Base-by-base conservation (phyloP, 768 basidiomycete species). In the Agrocybe pediades region DNA sequence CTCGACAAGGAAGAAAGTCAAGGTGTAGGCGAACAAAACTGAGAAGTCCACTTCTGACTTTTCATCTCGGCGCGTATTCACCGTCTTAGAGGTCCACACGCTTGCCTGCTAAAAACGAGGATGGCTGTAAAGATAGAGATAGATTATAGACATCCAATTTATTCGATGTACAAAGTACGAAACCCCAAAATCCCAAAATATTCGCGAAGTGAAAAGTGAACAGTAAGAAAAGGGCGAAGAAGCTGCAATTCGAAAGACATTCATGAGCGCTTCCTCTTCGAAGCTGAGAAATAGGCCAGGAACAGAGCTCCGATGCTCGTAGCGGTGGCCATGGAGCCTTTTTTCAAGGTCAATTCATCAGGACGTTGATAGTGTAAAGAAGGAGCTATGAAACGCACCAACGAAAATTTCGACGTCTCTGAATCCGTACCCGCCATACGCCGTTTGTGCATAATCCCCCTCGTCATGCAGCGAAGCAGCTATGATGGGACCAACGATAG, bases 401-500 rank as follows among this genome's bases (percentile, higher is more conserved):
- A 55, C 54, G 25, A 55, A 55, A 15, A 55, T 55, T 45, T 55
- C 54, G 15, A 55, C 48, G 20, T 55, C 45, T 29, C 54, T 47
- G 15, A 55, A 55, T 39, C 54, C 54, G 20, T 49, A 55, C 1
- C 54, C 54, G n/a, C 54, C 54, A 23, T 55, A 55, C 6, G 44
- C 25, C 1, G 54, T 40, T 42, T 55, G 49, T 13, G 47, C 48
- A 17, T 44, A 20, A 21, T 36, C 49, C 20, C 33, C 33, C 1
- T 19, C 41, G 25, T 55, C 42, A 19, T 55, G 48, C 24, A 55
- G 54, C 21, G 48, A 49, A 1, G 48, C 48, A 39, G 54, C 54
- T 13, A 55, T 55, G 36, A 55, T 44, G 9, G 54, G 54, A 15
- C 54, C 54, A 25, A 55, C 21, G 27, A 49, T 55, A 25, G 54